Base-by-base conservation (phyloP, 2,329 filamentous ascomycete species). In the Alternaria arborescens region DNA sequence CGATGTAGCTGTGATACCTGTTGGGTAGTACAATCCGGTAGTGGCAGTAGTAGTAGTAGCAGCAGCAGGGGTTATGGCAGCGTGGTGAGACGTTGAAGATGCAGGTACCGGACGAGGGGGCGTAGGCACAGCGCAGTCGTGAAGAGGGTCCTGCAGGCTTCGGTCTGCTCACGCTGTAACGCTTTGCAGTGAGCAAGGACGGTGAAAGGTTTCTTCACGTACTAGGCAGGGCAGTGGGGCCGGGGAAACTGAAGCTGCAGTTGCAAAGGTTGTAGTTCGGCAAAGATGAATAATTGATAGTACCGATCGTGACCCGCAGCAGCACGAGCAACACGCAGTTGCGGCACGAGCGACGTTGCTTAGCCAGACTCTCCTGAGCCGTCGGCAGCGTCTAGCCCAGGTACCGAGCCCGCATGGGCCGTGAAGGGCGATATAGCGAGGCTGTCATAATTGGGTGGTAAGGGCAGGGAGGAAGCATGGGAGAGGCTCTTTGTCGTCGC, bases 361-460 rank as follows among this genome's bases (percentile, higher is more conserved):
- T 50, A 22, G 46, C 30, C 46, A 22, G 34, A 4, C 55, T 73
- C 70, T 61, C 36, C 54, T 61, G 56, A 70, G 70, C 56, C 62
- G 60, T 70, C 65, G 47, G 53, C 56, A 62, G 56, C 61, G 65
- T 62, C 65, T 66, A 69, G 68, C 57, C 74, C 68, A 77, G 72
- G 72, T 70, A 74, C 70, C 65, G 68, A 71, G 71, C 73, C 46
- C 70, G 69, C 70, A 68, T 60, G 54, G 67, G 65, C 69, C 69
- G 63, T 52, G 69, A 58, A 71, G 64, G 69, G 71, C 69, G 62
- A 70, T 74, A 69, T 66, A 69, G 68, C 63, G 67, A 68, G 64
- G 63, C 65, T 62, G 65, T 71, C 75, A 75, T 76, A 70, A 75
- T 73, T 70, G 73, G 58, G 70, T 54, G 54, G 63, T 68, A 56